Conservation (phyloP, 2,329 filamentous ascomycete genomes). For the Scleromitrula shiraiana region DNA sequence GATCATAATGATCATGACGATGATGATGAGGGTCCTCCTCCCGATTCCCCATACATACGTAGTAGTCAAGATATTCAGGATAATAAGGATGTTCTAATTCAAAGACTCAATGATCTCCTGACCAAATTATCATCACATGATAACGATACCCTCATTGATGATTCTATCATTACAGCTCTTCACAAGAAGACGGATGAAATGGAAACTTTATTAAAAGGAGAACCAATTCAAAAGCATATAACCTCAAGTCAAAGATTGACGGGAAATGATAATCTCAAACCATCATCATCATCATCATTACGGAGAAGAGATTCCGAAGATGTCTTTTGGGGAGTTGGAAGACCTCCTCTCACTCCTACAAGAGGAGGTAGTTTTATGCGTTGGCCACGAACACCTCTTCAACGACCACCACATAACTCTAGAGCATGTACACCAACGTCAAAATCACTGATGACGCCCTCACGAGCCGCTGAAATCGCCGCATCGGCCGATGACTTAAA, state of each 20-base stretch:
- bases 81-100: constrained; percentile 28
- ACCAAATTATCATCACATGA: constrained; percentile 26
- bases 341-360: constrained; percentile 20
- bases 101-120: constrained; percentile 30
- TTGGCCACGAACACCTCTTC: background rate
- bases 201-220: constrained; percentile 25
- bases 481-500: constrained; percentile 40
- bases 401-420: too few species aligned
- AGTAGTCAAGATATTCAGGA: constrained; percentile 23
- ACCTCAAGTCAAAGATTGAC: constrained; percentile 1
- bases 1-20: too few species aligned
- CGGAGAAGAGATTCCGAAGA: constrained; percentile 13
- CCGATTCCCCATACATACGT: too few species aligned
- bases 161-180: constrained; percentile 27
- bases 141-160: constrained; percentile 21
- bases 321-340: constrained; percentile 22
- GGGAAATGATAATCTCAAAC: background rate
- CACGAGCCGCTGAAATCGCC: constrained; percentile 32
- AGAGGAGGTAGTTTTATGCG: constrained; percentile 15
- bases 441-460: constrained; percentile 10
- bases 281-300: too few species aligned
- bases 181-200: constrained; percentile 33
- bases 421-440: too few species aligned
- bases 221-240: too few species aligned
- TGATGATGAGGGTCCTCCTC: too few species aligned